Conservation (phyloP, 148 eudicot genomes). For the Nyssa sinensis region DNA sequence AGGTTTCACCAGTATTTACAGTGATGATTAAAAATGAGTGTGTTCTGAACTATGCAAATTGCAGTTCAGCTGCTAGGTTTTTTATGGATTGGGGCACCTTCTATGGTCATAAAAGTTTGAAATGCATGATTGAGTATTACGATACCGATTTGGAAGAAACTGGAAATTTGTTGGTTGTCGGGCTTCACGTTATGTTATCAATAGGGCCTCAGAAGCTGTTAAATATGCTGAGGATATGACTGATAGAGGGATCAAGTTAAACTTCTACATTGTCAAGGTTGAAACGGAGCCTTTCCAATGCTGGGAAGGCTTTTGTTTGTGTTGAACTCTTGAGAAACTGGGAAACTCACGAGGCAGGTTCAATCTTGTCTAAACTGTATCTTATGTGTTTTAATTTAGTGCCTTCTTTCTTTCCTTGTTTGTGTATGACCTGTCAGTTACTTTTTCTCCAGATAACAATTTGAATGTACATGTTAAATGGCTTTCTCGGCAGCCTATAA, state of each 20-base stretch:
- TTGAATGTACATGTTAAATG: neutral
- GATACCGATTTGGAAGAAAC: slow-evolving; percentile 62
- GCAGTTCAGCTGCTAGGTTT: slow-evolving; percentile 46
- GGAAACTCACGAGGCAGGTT: slow-evolving; percentile 35
- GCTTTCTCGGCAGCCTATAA: neutral
- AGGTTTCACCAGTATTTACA: slow-evolving; percentile 34
- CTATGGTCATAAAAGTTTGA: slow-evolving; percentile 68
- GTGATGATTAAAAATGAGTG: slow-evolving; percentile 87
- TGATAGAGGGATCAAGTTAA: slow-evolving; percentile 68
- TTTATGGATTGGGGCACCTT: slow-evolving; percentile 56
- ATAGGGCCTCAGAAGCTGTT: slow-evolving; percentile 69
- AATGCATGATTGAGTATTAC: slow-evolving; percentile 60
- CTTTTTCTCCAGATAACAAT: neutral
- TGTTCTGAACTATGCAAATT: slow-evolving; percentile 50
- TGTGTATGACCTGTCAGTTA: neutral
- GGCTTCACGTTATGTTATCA: slow-evolving; percentile 61
- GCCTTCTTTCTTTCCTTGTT: neutral
- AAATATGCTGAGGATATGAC: slow-evolving; percentile 86
- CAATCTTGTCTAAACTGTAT: neutral
- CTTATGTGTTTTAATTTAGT: neutral
- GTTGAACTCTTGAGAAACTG: slow-evolving; percentile 59
- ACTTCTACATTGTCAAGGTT: slow-evolving; percentile 42
- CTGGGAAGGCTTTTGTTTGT: slow-evolving; percentile 48
- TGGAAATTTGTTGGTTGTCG: slow-evolving; percentile 59
- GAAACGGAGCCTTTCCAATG: slow-evolving; percentile 59